Conservation (phyloP, 345 rosid species). For the Eucalyptus polyanthemos region DNA sequence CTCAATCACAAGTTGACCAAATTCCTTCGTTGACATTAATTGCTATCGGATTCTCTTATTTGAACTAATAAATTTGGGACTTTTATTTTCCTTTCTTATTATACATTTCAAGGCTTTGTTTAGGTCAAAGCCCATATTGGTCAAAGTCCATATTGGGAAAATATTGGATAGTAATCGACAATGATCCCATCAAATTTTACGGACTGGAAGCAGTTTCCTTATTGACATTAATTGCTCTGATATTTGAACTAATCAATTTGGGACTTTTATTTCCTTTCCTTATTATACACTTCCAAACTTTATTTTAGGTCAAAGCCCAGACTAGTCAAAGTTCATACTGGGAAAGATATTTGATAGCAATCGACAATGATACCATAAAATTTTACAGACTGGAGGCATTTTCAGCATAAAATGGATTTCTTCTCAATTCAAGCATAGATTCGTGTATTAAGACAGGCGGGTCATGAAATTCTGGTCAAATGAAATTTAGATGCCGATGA, state of each 20-base stretch:
- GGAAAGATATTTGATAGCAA: neutral
- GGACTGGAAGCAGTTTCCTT: accelerated
- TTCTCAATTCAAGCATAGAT: neutral
- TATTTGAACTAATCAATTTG: neutral
- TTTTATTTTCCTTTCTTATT: neutral
- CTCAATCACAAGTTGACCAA: too few species aligned
- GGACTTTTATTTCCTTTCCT: neutral
- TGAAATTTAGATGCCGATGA: neutral
- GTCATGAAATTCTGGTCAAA: neutral
- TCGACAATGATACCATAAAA: neutral
- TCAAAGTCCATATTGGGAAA: too few species aligned
- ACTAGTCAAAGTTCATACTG: neutral
- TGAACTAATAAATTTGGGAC: too few species aligned
- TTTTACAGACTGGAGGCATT: neutral
- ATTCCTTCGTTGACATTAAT: too few species aligned
- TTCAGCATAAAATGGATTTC: neutral
- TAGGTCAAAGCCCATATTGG: neutral
- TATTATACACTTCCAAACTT: neutral
- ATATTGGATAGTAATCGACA: neutral
- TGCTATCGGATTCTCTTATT: too few species aligned
- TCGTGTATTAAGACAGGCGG: neutral
- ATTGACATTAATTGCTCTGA: neutral
- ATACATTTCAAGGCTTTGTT: too few species aligned
- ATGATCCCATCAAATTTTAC: neutral
- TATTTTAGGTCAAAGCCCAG: neutral